Evolutionary conservation across 805 yeast species (phyloP).

Genomic region (Suhomyces vadensis): DNA sequence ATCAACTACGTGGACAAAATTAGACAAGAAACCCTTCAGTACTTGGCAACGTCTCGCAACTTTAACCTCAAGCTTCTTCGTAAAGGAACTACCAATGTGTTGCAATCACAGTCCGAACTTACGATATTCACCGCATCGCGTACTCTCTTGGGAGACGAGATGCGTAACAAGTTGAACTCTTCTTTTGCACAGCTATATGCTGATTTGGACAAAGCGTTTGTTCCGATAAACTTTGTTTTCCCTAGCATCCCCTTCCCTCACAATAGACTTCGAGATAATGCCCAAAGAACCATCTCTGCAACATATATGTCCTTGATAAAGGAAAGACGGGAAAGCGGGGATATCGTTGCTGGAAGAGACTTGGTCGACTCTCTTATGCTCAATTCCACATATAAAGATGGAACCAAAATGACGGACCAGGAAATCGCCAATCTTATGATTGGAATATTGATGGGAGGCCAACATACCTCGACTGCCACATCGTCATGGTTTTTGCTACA

Average conservation of each 20-base stretch:
- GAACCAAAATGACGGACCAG: slow-evolving; percentile 88
- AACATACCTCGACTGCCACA: slow-evolving; percentile 95
- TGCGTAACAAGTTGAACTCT: slow-evolving; percentile 77
- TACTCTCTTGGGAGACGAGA: slow-evolving; percentile 84
- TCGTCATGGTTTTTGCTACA: slow-evolving; percentile 93
- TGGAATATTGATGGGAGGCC: slow-evolving; percentile 98
- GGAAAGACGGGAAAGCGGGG: slow-evolving; percentile 71
- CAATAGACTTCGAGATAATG: slow-evolving; percentile 79
- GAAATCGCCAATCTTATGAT: slow-evolving; percentile 91
- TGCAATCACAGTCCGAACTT: slow-evolving; percentile 87
- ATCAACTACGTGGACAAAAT: slow-evolving; percentile 83
- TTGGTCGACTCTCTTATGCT: slow-evolving; percentile 84
- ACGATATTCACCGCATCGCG: slow-evolving; percentile 95
- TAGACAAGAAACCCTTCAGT: slow-evolving; percentile 68
- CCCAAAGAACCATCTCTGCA: slow-evolving; percentile 74
- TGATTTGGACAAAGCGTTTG: slow-evolving; percentile 94
- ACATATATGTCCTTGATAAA: slow-evolving; percentile 79
- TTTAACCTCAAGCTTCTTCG: slow-evolving; percentile 39
- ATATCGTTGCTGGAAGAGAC: slow-evolving; percentile 68
- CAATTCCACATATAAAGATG: slow-evolving; percentile 85
- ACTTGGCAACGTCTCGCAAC: slow-evolving; percentile 53
- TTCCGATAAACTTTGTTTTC: slow-evolving; percentile 93
- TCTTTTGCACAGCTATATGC: slow-evolving; percentile 82
- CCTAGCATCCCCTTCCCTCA: slow-evolving; percentile 87
- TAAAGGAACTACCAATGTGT: slow-evolving; percentile 60